Evolutionary conservation across 768 basidiomycete genomes (phyloP).

Genomic region (Leucosporidium yakuticum): DNA sequence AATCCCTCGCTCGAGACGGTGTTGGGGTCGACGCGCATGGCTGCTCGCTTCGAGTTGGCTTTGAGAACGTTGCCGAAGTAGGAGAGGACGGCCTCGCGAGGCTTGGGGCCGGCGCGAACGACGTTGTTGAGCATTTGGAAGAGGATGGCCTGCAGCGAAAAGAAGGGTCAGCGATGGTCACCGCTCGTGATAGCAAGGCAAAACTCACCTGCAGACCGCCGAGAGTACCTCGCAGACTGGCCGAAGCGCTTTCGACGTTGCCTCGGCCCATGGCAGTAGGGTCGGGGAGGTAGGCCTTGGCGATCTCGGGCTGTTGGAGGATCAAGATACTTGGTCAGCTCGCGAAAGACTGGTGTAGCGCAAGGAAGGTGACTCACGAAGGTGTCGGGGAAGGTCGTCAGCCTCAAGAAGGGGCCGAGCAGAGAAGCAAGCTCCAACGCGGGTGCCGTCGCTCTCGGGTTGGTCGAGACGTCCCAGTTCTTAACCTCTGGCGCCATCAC

Average conservation of each 20-base stretch:
- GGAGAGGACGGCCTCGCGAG: conserved; percentile 72
- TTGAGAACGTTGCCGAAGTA: conserved; percentile 71
- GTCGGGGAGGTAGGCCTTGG: conserved; percentile 75
- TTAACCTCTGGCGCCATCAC: conserved; percentile 49
- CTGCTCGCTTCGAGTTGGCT: conserved; percentile 76
- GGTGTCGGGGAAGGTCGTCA: conserved; percentile 90
- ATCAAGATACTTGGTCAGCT: background rate
- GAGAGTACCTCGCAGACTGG: conserved; percentile 77
- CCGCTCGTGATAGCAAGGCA: conserved; percentile 2
- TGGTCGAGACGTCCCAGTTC: conserved; percentile 13
- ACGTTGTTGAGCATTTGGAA: conserved; percentile 83
- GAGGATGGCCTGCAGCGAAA: conserved; percentile 53
- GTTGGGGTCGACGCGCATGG: conserved; percentile 84
- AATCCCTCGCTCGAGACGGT: conserved; percentile 87
- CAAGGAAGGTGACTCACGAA: conserved; percentile 42
- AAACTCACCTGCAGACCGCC: conserved; percentile 70
- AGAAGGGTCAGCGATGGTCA: conserved; percentile 16
- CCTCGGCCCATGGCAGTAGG: conserved; percentile 64
- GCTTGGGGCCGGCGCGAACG: conserved; percentile 71
- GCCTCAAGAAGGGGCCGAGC: conserved; percentile 73
- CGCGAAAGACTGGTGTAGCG: background rate
- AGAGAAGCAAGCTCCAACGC: conserved; percentile 50
- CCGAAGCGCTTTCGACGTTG: conserved; percentile 75
- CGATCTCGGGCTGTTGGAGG: conserved; percentile 59
- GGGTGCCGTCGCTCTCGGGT: conserved; percentile 5